Base-by-base conservation (phyloP, 2,329 filamentous ascomycete genomes). In the Venturia nashicola region DNA sequence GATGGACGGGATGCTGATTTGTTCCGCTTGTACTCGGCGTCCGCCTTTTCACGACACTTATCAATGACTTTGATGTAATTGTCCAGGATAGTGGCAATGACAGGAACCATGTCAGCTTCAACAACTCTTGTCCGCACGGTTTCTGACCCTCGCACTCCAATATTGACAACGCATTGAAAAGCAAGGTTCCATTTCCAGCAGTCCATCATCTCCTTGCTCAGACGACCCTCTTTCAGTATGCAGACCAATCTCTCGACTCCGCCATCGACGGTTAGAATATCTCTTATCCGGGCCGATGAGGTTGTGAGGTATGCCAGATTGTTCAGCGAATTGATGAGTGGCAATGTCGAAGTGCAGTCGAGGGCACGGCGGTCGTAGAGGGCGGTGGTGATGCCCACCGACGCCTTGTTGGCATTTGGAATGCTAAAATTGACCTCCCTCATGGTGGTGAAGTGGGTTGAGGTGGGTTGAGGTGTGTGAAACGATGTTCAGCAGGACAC, bases 111-210 rank as follows among this genome's bases (percentile, higher is more conserved):
- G 76, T 99, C 94, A 67, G 94, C 94, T 78, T 99, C 94, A 62
- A 99, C 94, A 2, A 99, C 93, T 68, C 94, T 84, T 65, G 94
- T 97, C 69, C 94, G 86, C 65, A 99, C 94, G 69, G 85, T 87
- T 78, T 99, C 94, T 14, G 94, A 97, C 66, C 94, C 94, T 69
- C 94, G 86, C 66, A 99, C 93, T 65, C 94, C 94, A 72, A 99
- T 97, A 76, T 99, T 99, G 74, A 99, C 94, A 68, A 97, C 92
- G 75, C 94, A 99, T 77, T 97, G 94, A 76, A 99, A 99, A 62
- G 94, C 94, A 67, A 99, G 83, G 73, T 97, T 99, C 94, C 94
- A 99, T 78, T 97, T 97, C 94, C 94, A 99, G 90, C 96, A 96
- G 75, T 97, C 93, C 93, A 97, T 97, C 86, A 97, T 88, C 75